Conservation (phyloP, 2,329 filamentous ascomycete genomes). For the Botrytis hyacinthi region DNA sequence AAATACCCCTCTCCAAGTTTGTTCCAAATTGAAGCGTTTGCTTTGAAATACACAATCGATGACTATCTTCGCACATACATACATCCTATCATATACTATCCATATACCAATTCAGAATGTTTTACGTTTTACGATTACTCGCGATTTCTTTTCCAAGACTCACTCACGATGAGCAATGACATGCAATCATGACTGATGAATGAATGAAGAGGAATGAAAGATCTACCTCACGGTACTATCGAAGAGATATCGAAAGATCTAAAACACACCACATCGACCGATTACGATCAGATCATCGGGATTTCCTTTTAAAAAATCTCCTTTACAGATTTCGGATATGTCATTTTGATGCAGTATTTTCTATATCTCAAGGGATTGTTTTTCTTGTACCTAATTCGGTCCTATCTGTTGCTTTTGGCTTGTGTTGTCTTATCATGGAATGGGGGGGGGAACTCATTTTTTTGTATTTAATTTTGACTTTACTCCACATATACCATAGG, state of each 20-base stretch:
- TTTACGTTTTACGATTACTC: conserved; percentile 10
- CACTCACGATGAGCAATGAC: conserved; percentile 20
- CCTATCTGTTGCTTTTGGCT: conserved; percentile 4
- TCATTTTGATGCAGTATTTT: conserved; percentile 12
- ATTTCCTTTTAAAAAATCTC: conserved; percentile 9
- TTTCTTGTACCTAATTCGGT: conserved; percentile 19
- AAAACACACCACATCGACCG: conserved; percentile 19
- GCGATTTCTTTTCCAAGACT: neutral
- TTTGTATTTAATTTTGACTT: conserved; percentile 10
- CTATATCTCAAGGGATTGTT: neutral
- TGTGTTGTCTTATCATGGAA: conserved; percentile 9
- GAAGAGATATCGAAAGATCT: neutral
- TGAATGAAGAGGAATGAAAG: conserved; percentile 9
- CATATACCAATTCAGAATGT: conserved; percentile 3
- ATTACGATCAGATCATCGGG: conserved; percentile 15
- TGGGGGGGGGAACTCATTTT: conserved; percentile 1
- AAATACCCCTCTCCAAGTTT: conserved; percentile 17
- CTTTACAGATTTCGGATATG: neutral
- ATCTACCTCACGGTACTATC: conserved; percentile 10
- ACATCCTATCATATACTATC: neutral
- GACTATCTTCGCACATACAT: conserved; percentile 13
- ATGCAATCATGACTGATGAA: conserved; percentile 19
- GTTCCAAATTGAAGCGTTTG: conserved; percentile 18
- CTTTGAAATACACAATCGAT: conserved; percentile 18
- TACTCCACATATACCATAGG: neutral